Evolutionary conservation across 2,329 filamentous ascomycete genomes (phyloP), one percentile per base, ranked within the genome.

Genomic region (Fusarium nodosum): DNA sequence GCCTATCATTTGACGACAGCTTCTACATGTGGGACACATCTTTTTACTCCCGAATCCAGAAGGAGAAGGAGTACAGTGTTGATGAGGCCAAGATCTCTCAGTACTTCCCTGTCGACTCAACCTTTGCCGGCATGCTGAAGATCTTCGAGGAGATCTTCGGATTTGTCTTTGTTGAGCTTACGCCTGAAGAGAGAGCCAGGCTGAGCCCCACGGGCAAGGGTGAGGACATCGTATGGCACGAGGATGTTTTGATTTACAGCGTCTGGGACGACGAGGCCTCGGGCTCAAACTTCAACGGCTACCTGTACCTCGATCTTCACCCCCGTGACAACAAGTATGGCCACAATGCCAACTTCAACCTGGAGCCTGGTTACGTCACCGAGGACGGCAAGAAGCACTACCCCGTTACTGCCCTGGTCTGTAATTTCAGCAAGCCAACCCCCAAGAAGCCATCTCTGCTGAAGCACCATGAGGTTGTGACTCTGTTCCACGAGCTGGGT

Each of bases 111-210:
- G 84, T 95, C 9, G 85, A 89, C 63, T 87, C 88, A 16, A 93
- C 91, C 0, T 90, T 96, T 52, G 85, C 86, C 30, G 90, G 89
- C 59, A 95, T 97, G 93, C 84, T 96, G 48, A 86, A 89, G 73
- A 95, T 95, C 74, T 96, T 96, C 69, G 92, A 96, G 79, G 86
- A 93, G 77, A 84, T 96, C 8, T 93, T 97, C 70, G 93, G 93
- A 18, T 84, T 97, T 36, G 87, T 88, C 7, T 96, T 96, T 74
- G 87, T 94, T 18, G 87, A 94, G 80, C 83, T 96, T 26, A 86
- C 85, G 48, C 83, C 86, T 5, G 87, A 90, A 63, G 91, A 93
- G 69, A 85, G 90, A 36, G 84, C 87, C 51, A 83, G 83, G 39
- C 79, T 93, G 63, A 91, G 90, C 52, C 86, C 90, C 12, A 90